Evolutionary conservation across 306 rosid species (phyloP), one percentile per base, ranked within the genome.

Genomic region (Citrullus mucosospermus): DNA sequence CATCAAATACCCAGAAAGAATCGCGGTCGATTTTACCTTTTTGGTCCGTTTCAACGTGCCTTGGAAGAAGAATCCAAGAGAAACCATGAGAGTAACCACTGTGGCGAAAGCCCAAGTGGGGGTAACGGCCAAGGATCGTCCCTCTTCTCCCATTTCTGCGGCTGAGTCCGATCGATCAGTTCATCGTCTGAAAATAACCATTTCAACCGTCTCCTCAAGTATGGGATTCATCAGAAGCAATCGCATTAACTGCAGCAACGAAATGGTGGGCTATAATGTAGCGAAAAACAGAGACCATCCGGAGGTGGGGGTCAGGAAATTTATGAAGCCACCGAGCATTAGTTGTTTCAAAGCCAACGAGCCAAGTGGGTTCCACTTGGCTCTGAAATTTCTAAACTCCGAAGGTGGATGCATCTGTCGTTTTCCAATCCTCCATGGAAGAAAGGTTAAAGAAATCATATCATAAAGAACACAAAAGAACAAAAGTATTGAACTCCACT

Each of bases 71-170:
- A 95, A 89, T 62, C 96, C 91, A 80, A 86, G 48, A 76, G 84
- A 38, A 74, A 95, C 92, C 86, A 95, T 78, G 38, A 85, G 78
- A 82, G 88, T 78, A 81, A 91, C 82, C 2, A 95, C 98, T 69
- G 91, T 86, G 63, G 98, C 93, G 36, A 95, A 91, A 22, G 97
- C 90, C 93, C 96, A 95, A 43, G 95, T 85, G 25, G 98, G 97
- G 83, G 95, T 90, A 71, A 88, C 90, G 18, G 80, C 76, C 88
- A 92, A 87, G 76, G 97, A 90, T 83, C 95, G 84, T 73, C 90
- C 96, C 53, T 88, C 86, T 20, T 20, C 75, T n/a, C 34, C 85
- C 97, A 93, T 90, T 66, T 75, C 48, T 43, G 54, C 12, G 51
- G 39, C 83, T 81, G 79, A 79, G 79, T 81, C 66, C 63, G n/a